phyloP scores from a whole-genome alignment of 352 stramenopile species.

The Globisporangium canariense region DNA sequence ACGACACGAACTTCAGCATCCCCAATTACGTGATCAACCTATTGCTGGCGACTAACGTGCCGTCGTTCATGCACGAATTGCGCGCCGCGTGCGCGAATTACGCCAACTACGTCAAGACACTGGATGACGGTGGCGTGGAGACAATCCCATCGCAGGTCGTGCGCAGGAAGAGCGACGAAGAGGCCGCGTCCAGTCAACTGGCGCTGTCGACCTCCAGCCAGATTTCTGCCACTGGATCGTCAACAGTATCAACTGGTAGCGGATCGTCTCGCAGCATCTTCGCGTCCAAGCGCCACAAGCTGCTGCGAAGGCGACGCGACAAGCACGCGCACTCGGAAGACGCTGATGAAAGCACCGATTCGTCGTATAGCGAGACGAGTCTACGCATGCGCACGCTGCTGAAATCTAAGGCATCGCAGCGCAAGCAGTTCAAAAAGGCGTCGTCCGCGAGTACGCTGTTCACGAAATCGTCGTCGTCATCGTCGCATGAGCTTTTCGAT shows the following conservation, averaged over 20 bases:
- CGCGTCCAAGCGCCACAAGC: not conserved
- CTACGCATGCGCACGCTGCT: conserved; percentile 8
- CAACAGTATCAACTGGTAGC: not conserved
- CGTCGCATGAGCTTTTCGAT: conserved; percentile 6
- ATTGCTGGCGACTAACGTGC: conserved; percentile 47
- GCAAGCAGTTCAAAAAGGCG: conserved; percentile 25
- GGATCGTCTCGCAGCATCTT: conserved; percentile 1
- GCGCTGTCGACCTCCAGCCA: not conserved
- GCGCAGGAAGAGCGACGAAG: conserved; percentile 22
- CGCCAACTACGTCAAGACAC: conserved; percentile 35
- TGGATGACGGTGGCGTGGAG: conserved; percentile 35
- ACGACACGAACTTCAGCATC: conserved; percentile 77
- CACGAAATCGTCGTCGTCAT: conserved; percentile 6
- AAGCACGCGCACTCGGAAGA: conserved; percentile 2
- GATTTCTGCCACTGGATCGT: not conserved
- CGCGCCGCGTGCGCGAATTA: conserved; percentile 60
- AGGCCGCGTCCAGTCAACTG: not conserved
- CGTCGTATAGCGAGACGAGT: conserved; percentile 12
- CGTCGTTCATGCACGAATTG: conserved; percentile 58
- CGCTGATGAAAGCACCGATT: conserved; percentile 2
- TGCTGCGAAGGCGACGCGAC: conserved; percentile 6
- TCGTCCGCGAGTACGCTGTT: conserved; percentile 25
- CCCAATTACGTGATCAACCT: conserved; percentile 67
- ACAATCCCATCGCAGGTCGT: conserved; percentile 56
- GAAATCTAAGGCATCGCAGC: conserved; percentile 4